Base-by-base conservation (phyloP, 345 rosid genomes). In the Hibiscus syriacus region DNA sequence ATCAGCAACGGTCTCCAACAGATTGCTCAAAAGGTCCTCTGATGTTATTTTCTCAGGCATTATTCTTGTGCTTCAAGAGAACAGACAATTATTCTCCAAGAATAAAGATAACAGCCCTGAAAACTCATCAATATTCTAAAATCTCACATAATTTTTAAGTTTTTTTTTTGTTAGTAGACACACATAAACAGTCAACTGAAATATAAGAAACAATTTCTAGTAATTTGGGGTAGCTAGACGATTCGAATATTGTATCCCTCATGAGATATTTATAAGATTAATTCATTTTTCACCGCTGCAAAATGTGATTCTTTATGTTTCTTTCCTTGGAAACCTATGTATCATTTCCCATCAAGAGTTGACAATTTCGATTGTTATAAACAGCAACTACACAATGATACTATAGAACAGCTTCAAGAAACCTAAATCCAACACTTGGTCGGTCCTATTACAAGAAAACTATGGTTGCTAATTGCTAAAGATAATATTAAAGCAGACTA, bases 31-130 rank as follows among this genome's bases (percentile, higher is more conserved):
- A 19, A 89, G 2, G 25, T 71, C 81, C 67, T 89, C 98, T 2
- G 86, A 80, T 17, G 83, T 80, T 56, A 45, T 84, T 80, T 90
- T 87, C 73, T 95, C 96, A 66, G 83, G 78, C 99, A 95, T 95
- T 68, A 30, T 83, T 84, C 79, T 82, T 60, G 55, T 22, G 29
- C 64, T 70, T 62, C 64, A 63, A 60, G 32, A 57, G 34, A 41
- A 52, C 59, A 72, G 14, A 23, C 25, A 67, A 25, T 67, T 61
- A 41, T 29, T 45, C 57, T 9, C 60, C 45, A 7, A 50, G 23
- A 60, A 46, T 13, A 6, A 71, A 55, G 39, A n/a, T 29, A 71
- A 63, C 4, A 53, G 32, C 63, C 20, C 26, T 41, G 53, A 29
- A 66, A 30, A 50, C 30, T 39, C 58, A 19, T 17, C 25, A 66